Conservation (phyloP, 148 eudicot genomes). For the Diospyros kaki region DNA sequence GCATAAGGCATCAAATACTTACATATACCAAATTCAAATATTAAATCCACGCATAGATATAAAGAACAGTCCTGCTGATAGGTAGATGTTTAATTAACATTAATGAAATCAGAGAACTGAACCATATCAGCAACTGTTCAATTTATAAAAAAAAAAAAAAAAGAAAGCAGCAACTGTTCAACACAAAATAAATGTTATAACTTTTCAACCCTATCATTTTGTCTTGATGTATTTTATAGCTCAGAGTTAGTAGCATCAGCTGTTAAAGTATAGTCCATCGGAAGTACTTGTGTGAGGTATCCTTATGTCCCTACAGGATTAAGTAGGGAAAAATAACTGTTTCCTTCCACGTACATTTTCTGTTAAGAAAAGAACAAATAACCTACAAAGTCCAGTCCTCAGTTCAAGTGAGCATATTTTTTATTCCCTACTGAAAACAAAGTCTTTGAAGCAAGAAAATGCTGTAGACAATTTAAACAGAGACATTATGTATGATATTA, state of each 20-base stretch:
- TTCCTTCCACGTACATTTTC: not conserved
- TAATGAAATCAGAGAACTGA: too few species aligned
- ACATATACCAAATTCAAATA: not conserved
- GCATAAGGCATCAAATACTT: slow-evolving; percentile 8
- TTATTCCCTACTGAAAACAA: not conserved
- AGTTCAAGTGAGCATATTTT: not conserved
- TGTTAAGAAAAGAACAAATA: not conserved
- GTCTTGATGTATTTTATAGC: not conserved
- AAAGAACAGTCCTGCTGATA: not conserved
- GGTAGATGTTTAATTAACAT: too few species aligned
- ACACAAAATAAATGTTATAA: too few species aligned
- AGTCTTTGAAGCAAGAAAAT: not conserved
- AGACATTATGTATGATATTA: not conserved
- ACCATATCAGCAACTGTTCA: too few species aligned
- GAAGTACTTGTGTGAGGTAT: not conserved
- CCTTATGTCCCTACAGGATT: too few species aligned
- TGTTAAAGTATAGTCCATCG: not conserved
- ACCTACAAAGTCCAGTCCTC: not conserved
- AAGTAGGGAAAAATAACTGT: not conserved
- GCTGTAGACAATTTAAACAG: not conserved
- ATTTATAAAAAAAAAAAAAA: too few species aligned
- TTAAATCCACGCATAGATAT: not conserved
- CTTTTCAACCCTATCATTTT: too few species aligned
- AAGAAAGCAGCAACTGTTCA: too few species aligned
- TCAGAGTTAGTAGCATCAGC: not conserved